Percentiles rank a stretch among this genome's conserved stretches.
Conservation (phyloP, 2,329 filamentous ascomycete species). For the Nannizzia gypsea region DNA sequence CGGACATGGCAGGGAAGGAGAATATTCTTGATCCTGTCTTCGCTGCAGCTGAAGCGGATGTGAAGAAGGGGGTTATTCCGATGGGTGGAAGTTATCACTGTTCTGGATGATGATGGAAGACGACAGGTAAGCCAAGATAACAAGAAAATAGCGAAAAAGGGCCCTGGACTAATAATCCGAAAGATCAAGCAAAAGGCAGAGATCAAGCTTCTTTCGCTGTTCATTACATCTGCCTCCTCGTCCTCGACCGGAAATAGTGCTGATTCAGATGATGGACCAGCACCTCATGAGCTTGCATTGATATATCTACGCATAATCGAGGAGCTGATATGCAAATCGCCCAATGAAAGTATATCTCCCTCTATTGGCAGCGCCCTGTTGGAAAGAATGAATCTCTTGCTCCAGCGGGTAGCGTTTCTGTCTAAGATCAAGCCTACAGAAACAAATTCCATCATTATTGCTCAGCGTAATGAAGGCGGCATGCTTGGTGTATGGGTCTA, state of each 20-base stretch:
- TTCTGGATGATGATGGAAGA: constrained; percentile 29
- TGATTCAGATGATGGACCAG: not conserved
- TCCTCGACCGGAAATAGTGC: constrained; percentile 5
- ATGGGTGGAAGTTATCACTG: constrained; percentile 30
- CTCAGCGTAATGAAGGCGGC: constrained; percentile 13
- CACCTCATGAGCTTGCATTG: constrained; percentile 23
- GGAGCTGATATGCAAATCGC: constrained; percentile 28
- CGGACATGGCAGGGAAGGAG: constrained; percentile 19
- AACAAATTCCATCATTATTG: constrained; percentile 12
- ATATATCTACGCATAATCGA: constrained; percentile 31
- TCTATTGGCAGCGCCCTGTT: constrained; percentile 25
- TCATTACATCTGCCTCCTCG: constrained; percentile 15
- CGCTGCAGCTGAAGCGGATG: constrained; percentile 28
- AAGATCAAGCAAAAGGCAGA: constrained; percentile 33
- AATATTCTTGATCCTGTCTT: constrained; percentile 31
- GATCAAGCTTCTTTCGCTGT: constrained; percentile 28
- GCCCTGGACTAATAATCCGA: constrained; percentile 10
- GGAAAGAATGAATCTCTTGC: constrained; percentile 31
- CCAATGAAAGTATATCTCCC: constrained; percentile 22
- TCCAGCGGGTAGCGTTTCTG: constrained; percentile 27
- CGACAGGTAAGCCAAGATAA: constrained; percentile 20
- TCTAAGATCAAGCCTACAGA: constrained; percentile 18
- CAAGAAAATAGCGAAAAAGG: not conserved
- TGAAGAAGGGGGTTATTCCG: constrained; percentile 24
- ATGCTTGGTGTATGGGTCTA: constrained; percentile 31